Evolutionary conservation across 148 eudicot genomes (phyloP), one percentile per base, ranked within the genome.

Genomic region (Talinum fruticosum): DNA sequence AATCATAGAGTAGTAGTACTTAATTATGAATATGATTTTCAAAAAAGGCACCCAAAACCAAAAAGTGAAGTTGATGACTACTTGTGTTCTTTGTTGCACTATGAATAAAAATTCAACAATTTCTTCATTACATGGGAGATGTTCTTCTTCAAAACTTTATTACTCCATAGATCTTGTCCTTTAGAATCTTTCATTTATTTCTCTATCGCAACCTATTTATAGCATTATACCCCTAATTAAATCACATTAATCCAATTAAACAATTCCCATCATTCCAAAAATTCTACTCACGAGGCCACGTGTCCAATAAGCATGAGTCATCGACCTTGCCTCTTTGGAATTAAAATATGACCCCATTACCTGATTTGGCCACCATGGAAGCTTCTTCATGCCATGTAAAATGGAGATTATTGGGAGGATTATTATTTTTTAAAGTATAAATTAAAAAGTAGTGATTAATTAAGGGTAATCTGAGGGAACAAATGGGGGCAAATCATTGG

Each of bases 261-360:
- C 57, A 76, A 47, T 36, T 45, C 69, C 79, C 18, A 47, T 35
- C 79, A 81, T 83, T 75, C 68, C 72, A 45, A 32, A 81, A 32
- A 45, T 70, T 33, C 14, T 41, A 73, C 51, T 45, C 10, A 29
- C 45, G 34, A 3, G 13, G 41, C 70, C 86, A 89, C 84, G 88
- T 80, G 92, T 85, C 90, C 53, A 68, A 62, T n/a, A n/a, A 34
- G 19, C 32, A 45, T 84, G 87, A 86, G 85, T 85, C 91, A 80
- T 80, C 36, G 15, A 54, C 37, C 61, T 74, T 37, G 37, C 71
- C 75, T 49, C 72, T 75, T 74, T 57, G n/a, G 13, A 41, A 76
- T 28, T 76, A 82, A 72, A 32, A 76, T 16, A 65, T 15, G 62
- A n/a, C 51, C 79, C 81, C 83, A 82, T 78, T 81, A 81, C 87